These are phyloP conservation scores for Achaetomium macrosporum DNA, from an alignment of 2,329 filamentous ascomycete species.

Conservation along the genomic window DNA sequence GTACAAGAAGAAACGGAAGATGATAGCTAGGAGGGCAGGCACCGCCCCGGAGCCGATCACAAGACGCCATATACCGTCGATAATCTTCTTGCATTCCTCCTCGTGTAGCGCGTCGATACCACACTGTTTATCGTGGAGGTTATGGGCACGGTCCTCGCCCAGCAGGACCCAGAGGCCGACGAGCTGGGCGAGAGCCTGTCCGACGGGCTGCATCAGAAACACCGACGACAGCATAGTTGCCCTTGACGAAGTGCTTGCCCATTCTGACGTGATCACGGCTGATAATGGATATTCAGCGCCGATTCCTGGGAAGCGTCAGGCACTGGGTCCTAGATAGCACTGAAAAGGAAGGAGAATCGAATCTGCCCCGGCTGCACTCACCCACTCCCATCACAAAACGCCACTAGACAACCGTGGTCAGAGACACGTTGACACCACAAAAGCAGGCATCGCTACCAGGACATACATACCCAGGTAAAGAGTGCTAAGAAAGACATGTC, in stretches of 20 bases:
- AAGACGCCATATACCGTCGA: constrained; percentile 62
- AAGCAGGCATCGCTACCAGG: background rate
- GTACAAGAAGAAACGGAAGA: constrained; percentile 61
- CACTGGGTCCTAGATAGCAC: background rate
- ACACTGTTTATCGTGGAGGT: constrained; percentile 41
- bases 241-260: constrained; percentile 55
- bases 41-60: constrained; percentile 61
- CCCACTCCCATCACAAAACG: constrained; percentile 50
- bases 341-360: background rate
- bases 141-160: constrained; percentile 38
- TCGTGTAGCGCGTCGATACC: constrained; percentile 41
- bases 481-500: constrained; percentile 46
- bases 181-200: constrained; percentile 59
- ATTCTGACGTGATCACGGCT: constrained; percentile 64
- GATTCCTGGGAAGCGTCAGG: constrained; percentile 40
- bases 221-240: constrained; percentile 63
- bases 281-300: constrained; percentile 64
- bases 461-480: constrained; percentile 42
- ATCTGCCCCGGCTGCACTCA: constrained; percentile 21
- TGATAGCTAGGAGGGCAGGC: constrained; percentile 56
- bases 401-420: constrained; percentile 32
- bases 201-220: constrained; percentile 64
- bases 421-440: background rate
- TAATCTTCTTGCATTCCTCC: constrained; percentile 39
- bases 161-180: constrained; percentile 51